Evolutionary conservation across 2,329 filamentous ascomycete genomes (phyloP), one percentile per base, ranked within the genome.

Genomic region (Phaeosphaeria sp.): DNA sequence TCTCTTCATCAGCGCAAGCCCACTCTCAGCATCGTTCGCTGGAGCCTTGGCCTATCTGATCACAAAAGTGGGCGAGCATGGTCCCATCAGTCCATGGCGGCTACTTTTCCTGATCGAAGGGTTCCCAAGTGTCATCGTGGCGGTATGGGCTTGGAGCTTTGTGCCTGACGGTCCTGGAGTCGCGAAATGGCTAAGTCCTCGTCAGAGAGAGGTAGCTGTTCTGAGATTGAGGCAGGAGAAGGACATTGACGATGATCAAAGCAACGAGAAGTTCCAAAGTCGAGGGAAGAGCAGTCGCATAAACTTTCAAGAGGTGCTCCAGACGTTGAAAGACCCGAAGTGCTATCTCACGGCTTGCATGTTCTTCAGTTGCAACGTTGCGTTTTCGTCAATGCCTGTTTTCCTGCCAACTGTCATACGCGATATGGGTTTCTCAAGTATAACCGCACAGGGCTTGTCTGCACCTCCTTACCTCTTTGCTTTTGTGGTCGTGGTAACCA

Each of bases 351-450:
- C 91, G 4, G 89, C 92, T 1, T 77, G 86, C 66, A 96, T 96
- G 86, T 91, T 96, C 82, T 93, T 96, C 81, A 87, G 89, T 75
- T 88, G 90, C 71, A 96, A 97, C 77, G 90, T 96, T 74, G 90
- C 92, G 13, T 97, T 96, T 80, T 89, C 88, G 70, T 94, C 91
- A 21, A 87, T 96, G 73, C 93, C 93, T 2, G 91, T 95, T 49
- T 96, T 96, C 74, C 84, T 96, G 2, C 92, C 92, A 36, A 92
- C 90, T 22, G 92, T 96, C 61, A 84, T 96, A 47, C 81, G 83
- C 58, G 86, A 89, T 58, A 88, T 96, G 91, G 91, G 91, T 57
- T 90, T 92, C 78, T 83, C 86, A 36, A 77, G 84, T 1, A 78
- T 90, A 1, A 79, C 85, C 2, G 86, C 91, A 0, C 92, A 97